Evolutionary conservation across 75 land plant species (phyloP), one percentile per base, ranked within the genome.

Genomic region (Ceratopteris richardii): DNA sequence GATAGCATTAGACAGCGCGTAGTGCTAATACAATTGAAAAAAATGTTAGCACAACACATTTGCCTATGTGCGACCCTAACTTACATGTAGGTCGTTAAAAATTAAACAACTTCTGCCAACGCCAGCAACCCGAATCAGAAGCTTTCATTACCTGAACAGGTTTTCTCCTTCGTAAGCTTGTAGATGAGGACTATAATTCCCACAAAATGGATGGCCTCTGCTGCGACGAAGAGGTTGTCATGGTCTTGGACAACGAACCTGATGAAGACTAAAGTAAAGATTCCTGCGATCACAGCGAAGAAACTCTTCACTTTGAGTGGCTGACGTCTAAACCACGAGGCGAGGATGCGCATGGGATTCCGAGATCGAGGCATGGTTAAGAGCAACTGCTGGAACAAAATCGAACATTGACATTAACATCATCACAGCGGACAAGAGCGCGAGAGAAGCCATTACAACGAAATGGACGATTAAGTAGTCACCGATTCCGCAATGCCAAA

Each of bases 81-180:
- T 20, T n/a, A 17, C 48, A 46, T 17, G 12, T 7, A 20, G 21
- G 4, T 2, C 3, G 48, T 20, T 14, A 20, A 17, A 46, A 4
- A 46, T 17, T 5, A 46, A 46, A n/a, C 17, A 17, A n/a, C 21
- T 46, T 46, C 4, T 46, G n/a, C 4, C 12, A 14, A 40, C 9
- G 42, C 42, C 42, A 40, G 42, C 14, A n/a, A n/a, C n/a, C n/a
- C n/a, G n/a, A n/a, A n/a, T n/a, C 7, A 9, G 37, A 33, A 33
- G 37, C 37, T 33, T 9, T 4, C 3, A 33, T 36, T 56, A 88
- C 94, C 89, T 31, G 98, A 80, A 58, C 98, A 93, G 13, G 86
- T 82, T 59, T 72, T 82, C 66, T 93, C 73, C 60, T 74, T 82
- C 41, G 56, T 77, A 61, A 93, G 84, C 80, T 93, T 93, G 66